Evolutionary conservation across 2,329 filamentous ascomycete genomes (phyloP).

Genomic region (Penicillium sp.): DNA sequence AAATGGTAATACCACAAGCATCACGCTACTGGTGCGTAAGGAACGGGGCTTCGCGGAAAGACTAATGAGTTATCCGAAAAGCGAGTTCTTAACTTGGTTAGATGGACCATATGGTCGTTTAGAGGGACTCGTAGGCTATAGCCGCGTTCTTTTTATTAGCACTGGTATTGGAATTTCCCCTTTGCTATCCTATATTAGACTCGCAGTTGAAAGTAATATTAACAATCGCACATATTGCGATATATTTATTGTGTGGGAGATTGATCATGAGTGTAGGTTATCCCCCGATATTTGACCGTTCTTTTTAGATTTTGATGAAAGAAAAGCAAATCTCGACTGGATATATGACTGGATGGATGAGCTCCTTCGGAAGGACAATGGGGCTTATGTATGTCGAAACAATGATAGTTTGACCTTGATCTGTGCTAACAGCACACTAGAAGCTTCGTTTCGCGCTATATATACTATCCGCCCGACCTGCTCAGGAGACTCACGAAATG

Average conservation of each 20-base stretch:
- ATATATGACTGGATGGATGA: conserved; percentile 15
- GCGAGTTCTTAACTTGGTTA: conserved; percentile 19
- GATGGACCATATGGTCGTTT: conserved; percentile 27
- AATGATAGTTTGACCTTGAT: not conserved
- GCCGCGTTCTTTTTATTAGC: conserved; percentile 31
- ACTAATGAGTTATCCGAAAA: conserved; percentile 15
- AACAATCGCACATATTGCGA: not conserved
- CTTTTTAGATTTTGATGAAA: not conserved
- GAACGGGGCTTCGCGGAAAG: conserved; percentile 11
- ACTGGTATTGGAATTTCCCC: conserved; percentile 32
- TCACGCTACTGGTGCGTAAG: conserved; percentile 4
- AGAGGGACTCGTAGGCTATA: conserved; percentile 23
- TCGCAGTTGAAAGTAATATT: conserved; percentile 17
- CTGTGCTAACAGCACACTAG: not conserved
- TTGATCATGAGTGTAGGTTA: conserved; percentile 4
- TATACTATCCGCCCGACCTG: not conserved
- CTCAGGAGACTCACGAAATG: not conserved
- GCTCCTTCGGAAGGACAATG: conserved; percentile 13
- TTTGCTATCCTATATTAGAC: conserved; percentile 30
- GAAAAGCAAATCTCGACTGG: conserved; percentile 16
- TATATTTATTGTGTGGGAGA: conserved; percentile 15
- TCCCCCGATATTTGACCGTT: not conserved
- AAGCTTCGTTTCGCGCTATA: not conserved
- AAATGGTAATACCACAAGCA: conserved; percentile 20
- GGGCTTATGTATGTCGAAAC: conserved; percentile 5